Evolutionary conservation across 2,329 filamentous ascomycete species (phyloP).

Genomic region (Fulvia fulva): DNA sequence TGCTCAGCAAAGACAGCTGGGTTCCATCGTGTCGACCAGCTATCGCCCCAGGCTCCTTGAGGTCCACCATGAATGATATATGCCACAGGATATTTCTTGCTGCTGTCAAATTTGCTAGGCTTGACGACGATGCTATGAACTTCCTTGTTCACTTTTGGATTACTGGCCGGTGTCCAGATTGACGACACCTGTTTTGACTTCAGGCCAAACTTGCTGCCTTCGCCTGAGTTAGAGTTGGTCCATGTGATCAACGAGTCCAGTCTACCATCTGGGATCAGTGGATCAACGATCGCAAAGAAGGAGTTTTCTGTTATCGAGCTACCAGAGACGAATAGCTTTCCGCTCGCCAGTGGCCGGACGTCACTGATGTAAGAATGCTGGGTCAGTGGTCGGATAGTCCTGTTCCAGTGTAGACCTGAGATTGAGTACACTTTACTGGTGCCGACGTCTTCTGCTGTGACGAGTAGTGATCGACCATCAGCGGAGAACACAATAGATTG

Average conservation of each 20-base stretch:
- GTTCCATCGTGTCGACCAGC: slow-evolving; percentile 32
- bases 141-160: slow-evolving; percentile 46
- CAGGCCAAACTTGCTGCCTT: slow-evolving; percentile 64
- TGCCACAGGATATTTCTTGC: slow-evolving; percentile 30
- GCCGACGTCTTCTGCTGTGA: slow-evolving; percentile 70
- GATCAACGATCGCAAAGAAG: slow-evolving; percentile 59
- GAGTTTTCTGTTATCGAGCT: slow-evolving; percentile 70
- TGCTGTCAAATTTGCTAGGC: slow-evolving; percentile 27
- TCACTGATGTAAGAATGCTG: slow-evolving; percentile 53
- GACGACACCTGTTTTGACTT: slow-evolving; percentile 61
- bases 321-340: slow-evolving; percentile 60
- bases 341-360: slow-evolving; percentile 50
- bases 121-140: slow-evolving; percentile 56
- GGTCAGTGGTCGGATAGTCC: slow-evolving; percentile 45
- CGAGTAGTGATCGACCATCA: slow-evolving; percentile 60
- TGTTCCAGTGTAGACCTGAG: slow-evolving; percentile 23
- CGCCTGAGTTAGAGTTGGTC: slow-evolving; percentile 55
- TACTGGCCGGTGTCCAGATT: slow-evolving; percentile 65
- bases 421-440: slow-evolving; percentile 54
- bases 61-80: slow-evolving; percentile 33
- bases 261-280: slow-evolving; percentile 42
- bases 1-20: slow-evolving; percentile 32
- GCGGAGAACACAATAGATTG: slow-evolving; percentile 48
- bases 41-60: slow-evolving; percentile 29
- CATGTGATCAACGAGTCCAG: slow-evolving; percentile 28